These are phyloP conservation scores for Pichia scutulata DNA, from an alignment of 805 yeast species.

Conservation along the genomic window DNA sequence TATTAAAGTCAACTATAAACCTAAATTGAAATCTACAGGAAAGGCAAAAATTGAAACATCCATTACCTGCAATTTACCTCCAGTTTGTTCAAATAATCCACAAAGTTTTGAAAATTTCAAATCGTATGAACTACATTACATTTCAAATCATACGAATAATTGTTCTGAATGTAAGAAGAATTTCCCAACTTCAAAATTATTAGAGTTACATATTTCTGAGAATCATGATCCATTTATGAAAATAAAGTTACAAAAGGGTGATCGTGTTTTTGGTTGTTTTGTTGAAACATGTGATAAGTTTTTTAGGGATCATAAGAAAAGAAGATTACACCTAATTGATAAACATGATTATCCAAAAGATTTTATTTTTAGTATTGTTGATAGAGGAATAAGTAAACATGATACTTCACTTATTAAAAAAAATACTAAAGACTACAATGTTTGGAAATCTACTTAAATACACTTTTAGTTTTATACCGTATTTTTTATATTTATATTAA, in stretches of 20 bases:
- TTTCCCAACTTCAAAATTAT: constrained; percentile 36
- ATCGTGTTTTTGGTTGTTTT: constrained; percentile 36
- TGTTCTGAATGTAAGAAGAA: constrained; percentile 33
- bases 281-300: constrained; percentile 32
- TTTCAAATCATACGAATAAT: constrained; percentile 20
- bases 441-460: constrained; percentile 13
- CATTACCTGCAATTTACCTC: constrained; percentile 19
- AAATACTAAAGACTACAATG: constrained; percentile 8
- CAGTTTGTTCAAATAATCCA: constrained; percentile 14
- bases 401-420: constrained; percentile 20
- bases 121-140: constrained; percentile 22
- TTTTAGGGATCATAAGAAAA: constrained; percentile 32
- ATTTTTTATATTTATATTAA: background rate
- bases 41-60: background rate
- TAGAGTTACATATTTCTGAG: constrained; percentile 45
- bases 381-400: constrained; percentile 17
- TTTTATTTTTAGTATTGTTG: constrained; percentile 25
- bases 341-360: constrained; percentile 42
- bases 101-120: constrained; percentile 5
- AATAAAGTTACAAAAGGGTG: constrained; percentile 33
- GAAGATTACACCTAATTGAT: constrained; percentile 42
- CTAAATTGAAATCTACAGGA: background rate
- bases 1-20: background rate
- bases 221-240: constrained; percentile 42
- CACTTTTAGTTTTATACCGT: background rate